phyloP scores from a whole-genome alignment of 2,329 filamentous ascomycete species.

The Penicillium janthinellum region DNA sequence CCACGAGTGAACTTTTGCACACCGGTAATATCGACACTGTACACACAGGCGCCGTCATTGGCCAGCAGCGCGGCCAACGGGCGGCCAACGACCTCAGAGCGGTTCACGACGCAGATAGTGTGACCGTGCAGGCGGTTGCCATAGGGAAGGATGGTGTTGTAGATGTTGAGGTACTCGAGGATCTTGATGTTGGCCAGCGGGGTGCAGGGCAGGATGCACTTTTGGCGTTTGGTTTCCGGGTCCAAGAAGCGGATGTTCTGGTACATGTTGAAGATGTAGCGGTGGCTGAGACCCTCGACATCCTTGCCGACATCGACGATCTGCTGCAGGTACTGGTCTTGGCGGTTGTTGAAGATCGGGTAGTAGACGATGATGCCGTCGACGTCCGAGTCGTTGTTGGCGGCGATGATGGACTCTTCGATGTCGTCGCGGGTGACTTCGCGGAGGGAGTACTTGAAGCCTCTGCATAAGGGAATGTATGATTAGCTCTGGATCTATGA shows the following conservation, averaged over 20 bases:
- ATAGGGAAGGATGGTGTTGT: slow-evolving; percentile 90
- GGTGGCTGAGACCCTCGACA: slow-evolving; percentile 91
- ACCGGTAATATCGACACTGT: slow-evolving; percentile 89
- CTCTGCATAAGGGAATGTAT: slow-evolving; percentile 55
- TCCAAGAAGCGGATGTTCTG: slow-evolving; percentile 96
- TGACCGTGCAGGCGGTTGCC: slow-evolving; percentile 92
- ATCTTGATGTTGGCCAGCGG: slow-evolving; percentile 97
- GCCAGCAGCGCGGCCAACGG: slow-evolving; percentile 90
- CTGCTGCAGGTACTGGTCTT: slow-evolving; percentile 95
- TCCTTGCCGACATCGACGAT: slow-evolving; percentile 89
- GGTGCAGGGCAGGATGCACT: slow-evolving; percentile 93
- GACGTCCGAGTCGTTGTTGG: slow-evolving; percentile 75
- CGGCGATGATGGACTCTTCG: slow-evolving; percentile 82
- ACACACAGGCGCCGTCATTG: slow-evolving; percentile 94
- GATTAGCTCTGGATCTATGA: neutral
- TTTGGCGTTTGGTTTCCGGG: slow-evolving; percentile 64
- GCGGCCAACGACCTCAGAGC: slow-evolving; percentile 91
- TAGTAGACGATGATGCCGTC: slow-evolving; percentile 98
- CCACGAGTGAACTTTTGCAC: slow-evolving; percentile 92
- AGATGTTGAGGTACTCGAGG: slow-evolving; percentile 90
- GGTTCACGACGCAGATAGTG: slow-evolving; percentile 94
- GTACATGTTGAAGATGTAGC: slow-evolving; percentile 99
- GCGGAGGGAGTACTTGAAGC: slow-evolving; percentile 85
- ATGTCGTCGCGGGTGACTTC: slow-evolving; percentile 83
- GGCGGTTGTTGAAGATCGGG: slow-evolving; percentile 86